Base-by-base conservation (phyloP, 257 asterid genomes). In the Knoxia roxburghii region DNA sequence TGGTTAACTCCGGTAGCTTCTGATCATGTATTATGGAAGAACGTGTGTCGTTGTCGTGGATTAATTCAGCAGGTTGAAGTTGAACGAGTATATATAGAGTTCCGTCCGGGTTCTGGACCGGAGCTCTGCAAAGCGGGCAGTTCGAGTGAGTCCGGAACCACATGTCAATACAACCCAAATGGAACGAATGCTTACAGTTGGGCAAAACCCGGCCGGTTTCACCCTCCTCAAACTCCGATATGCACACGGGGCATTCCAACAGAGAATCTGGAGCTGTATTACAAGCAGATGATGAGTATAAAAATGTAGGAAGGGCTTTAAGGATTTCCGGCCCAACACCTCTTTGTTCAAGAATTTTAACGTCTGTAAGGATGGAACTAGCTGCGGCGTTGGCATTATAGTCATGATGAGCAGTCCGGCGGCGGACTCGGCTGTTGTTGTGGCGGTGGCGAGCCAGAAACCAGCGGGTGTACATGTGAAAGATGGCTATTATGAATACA, bases 71-170 rank as follows among this genome's bases (percentile, higher is more conserved):
- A 18, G 20, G 7, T 4, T 9, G 39, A 59, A 50, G 0, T 27
- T 61, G 61, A 14, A 21, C 51, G 0, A 10, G 18, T 30, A 41
- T 13, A 5, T 15, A 24, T 15, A 11, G 41, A 7, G 67, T 40
- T 8, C 23, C 37, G 46, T 11, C 58, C 63, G 9, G 49, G 75
- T 6, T 68, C 32, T 61, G 73, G 33, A 78, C 78, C 49, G 73
- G 65, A 6, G 83, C 51, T 54, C 85, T 79, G 67, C 87, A 83
- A 6, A 83, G 77, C n/a, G 88, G 88, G 72, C 88, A 83, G 21
- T 73, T 83, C 56, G 81, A 68, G 64, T 80, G 84, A 14, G 73
- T 73, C 41, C 49, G 68, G 67, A 83, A 76, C 88, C 88, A 83
- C 80, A 71, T 74, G 32, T 81, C 83, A 35, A 83, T 81, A 61